Conservation (phyloP, 257 asterid species). For the Jacaranda mimosifolia region DNA sequence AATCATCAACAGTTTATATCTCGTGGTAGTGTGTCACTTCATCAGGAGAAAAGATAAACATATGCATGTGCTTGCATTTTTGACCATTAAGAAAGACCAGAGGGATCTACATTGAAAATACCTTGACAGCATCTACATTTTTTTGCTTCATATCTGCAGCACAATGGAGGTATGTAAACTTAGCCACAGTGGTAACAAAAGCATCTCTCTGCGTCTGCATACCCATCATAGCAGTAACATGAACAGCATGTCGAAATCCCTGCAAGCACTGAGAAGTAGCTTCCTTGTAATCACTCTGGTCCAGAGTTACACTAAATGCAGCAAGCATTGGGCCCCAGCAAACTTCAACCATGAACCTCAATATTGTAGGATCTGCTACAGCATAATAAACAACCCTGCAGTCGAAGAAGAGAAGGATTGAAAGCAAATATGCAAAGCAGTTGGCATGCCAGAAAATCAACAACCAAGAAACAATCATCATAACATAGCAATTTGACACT, state of each 20-base stretch:
- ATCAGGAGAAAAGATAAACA: conserved; percentile 4
- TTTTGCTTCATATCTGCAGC: conserved; percentile 99
- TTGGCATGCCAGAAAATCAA: conserved; percentile 31
- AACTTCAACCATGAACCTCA: conserved; percentile 97
- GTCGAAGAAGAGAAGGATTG: conserved; percentile 30
- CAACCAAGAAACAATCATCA: conserved; percentile 23
- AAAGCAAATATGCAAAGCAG: conserved; percentile 28
- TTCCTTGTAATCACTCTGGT: conserved; percentile 95
- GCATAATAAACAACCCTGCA: conserved; percentile 82
- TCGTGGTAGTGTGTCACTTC: background rate
- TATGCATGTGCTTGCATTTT: conserved; percentile 24
- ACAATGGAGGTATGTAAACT: conserved; percentile 96
- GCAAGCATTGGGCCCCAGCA: conserved; percentile 99
- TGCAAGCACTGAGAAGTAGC: conserved; percentile 91
- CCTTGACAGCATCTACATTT: conserved; percentile 97
- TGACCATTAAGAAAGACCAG: conserved; percentile 31
- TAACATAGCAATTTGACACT: conserved; percentile 14
- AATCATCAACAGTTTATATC: conserved; percentile 23
- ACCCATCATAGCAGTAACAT: conserved; percentile 92
- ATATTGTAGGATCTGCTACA: conserved; percentile 86
- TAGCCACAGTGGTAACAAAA: conserved; percentile 96
- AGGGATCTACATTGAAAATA: conserved; percentile 43
- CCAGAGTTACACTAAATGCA: conserved; percentile 96
- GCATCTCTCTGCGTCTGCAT: conserved; percentile 99
- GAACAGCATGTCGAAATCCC: conserved; percentile 96